Evolutionary conservation across 495 filamentous ascomycete species (phyloP), one percentile per base, ranked within the genome.

Genomic region (Penicillium manginii): DNA sequence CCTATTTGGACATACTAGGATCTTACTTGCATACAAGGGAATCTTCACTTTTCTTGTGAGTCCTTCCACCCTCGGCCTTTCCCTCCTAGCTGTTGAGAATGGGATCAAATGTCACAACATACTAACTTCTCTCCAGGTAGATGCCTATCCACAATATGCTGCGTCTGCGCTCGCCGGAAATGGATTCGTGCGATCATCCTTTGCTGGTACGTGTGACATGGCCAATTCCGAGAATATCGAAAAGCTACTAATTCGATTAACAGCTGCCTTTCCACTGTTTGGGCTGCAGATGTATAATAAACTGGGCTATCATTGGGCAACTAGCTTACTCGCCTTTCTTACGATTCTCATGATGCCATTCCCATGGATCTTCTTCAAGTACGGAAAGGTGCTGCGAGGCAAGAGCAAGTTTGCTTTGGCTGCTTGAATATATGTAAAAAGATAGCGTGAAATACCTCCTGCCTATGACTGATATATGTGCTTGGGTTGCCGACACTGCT

Each of bases 101-200:
- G 4, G 4, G 11, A 19, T 43, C 19, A 26, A 14, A n/a, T n/a
- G n/a, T n/a, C n/a, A n/a, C 26, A 4, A 0, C 21, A 11, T 29
- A 39, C 46, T 55, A 29, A 35, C 37, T 11, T 22, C 3, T n/a
- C 22, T 22, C 32, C 29, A 56, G 50, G 91, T 96, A 35, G 91
- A 93, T 67, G 86, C 86, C 12, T 91, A 93, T 62, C 91, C 91
- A 8, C 67, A 86, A 29, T 96, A 93, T 73, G 91, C 92, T 33
- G 92, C 92, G 21, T 85, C 79, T 29, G 90, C 91, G 5, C 74
- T 96, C 53, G 91, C 91, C 17, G 89, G 89, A 17, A 96, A 96
- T 70, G 84, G 81, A 33, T 88, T 93, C 72, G 81, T 86, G 26
- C 77, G 92, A 62, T 86, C 84, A 59, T 79, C 72, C 50, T 96